phyloP scores from a whole-genome alignment of 805 yeast species.

The Wickerhamomyces hampshirensis region DNA sequence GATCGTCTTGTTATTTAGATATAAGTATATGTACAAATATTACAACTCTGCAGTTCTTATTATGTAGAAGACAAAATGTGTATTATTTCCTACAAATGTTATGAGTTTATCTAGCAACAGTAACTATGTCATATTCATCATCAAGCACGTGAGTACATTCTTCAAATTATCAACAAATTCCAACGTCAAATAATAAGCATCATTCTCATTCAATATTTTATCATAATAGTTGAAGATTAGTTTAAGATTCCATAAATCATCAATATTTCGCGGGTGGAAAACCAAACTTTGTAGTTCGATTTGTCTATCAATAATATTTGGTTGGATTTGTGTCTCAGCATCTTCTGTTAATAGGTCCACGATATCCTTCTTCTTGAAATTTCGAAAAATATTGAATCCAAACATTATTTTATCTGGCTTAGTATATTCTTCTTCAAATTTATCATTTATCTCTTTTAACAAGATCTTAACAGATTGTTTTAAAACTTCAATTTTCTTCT shows the following conservation, averaged over 20 bases:
- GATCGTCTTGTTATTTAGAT: constrained; percentile 15
- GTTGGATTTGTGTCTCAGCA: constrained; percentile 20
- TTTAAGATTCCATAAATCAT: constrained; percentile 61
- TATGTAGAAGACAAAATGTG: no score
- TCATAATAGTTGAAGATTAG: constrained; percentile 60
- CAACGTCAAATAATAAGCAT: constrained; percentile 36
- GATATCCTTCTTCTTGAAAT: constrained; percentile 17
- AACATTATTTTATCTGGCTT: constrained; percentile 5
- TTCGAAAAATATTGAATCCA: constrained; percentile 12
- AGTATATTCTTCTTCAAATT: constrained; percentile 10
- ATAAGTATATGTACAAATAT: neutral
- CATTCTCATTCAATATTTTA: constrained; percentile 29
- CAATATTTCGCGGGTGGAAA: constrained; percentile 34
- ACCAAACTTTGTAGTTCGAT: constrained; percentile 45
- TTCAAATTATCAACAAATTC: constrained; percentile 52
- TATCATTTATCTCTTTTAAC: constrained; percentile 17
- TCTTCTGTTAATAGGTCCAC: constrained; percentile 13
- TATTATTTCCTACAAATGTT: no score
- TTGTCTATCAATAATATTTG: constrained; percentile 51
- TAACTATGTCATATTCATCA: no score
- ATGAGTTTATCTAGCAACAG: no score
- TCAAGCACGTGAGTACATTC: constrained; percentile 29
- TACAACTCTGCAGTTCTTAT: no score
- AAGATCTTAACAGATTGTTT: constrained; percentile 31
- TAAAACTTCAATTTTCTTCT: constrained; percentile 26